Conservation (phyloP, 2,329 filamentous ascomycete species). For the Aaosphaeria pasadenensis region DNA sequence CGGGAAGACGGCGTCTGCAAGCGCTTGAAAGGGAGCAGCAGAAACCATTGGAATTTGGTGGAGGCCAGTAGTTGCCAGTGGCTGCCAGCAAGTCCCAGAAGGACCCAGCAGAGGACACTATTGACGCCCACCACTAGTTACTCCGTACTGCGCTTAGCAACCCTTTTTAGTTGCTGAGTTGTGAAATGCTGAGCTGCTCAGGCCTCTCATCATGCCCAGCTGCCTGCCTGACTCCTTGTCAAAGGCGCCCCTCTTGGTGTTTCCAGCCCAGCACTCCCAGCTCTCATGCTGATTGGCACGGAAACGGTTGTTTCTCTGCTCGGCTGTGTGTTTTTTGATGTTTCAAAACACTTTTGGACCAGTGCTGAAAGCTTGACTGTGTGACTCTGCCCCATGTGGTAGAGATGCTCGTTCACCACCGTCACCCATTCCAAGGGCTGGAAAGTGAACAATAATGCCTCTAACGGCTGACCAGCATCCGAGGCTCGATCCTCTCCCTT, state of each 20-base stretch:
- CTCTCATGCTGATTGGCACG: not conserved
- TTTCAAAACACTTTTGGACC: not conserved
- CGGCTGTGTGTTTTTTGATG: not conserved
- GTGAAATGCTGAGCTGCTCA: not conserved
- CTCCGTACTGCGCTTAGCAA: too few relatives aligned
- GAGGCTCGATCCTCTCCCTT: not conserved
- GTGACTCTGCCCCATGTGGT: too few relatives aligned
- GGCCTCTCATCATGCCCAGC: not conserved
- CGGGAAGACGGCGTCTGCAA: too few relatives aligned
- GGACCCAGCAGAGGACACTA: too few relatives aligned
- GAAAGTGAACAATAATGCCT: not conserved
- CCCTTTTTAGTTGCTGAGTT: too few relatives aligned
- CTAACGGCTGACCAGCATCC: not conserved
- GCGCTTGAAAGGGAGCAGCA: too few relatives aligned
- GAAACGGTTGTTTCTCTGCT: not conserved
- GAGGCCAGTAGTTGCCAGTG: too few relatives aligned
- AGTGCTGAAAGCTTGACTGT: constrained; percentile 9
- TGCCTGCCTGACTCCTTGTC: not conserved
- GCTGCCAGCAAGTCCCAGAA: too few relatives aligned
- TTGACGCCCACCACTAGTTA: too few relatives aligned
- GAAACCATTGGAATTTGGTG: too few relatives aligned
- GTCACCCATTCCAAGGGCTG: not conserved
- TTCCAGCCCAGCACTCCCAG: not conserved
- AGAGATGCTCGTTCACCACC: too few relatives aligned
- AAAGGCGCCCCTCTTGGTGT: not conserved